Evolutionary conservation across 257 asterid species (phyloP).

Genomic region (Echium plantagineum): DNA sequence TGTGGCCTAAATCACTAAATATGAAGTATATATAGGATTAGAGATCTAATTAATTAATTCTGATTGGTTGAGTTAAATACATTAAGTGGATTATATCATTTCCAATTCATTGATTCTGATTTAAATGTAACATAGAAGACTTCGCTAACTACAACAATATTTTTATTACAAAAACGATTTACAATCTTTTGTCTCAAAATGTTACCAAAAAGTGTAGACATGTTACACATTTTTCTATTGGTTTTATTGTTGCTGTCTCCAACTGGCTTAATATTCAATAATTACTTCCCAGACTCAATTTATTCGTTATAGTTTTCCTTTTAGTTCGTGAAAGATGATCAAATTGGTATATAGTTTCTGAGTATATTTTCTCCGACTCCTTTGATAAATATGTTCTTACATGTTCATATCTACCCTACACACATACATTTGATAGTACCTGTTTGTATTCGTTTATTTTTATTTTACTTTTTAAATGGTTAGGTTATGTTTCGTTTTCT

Average conservation of each 20-base stretch:
- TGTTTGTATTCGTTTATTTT: too few species aligned
- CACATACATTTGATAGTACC: too few species aligned
- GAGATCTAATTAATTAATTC: neutral
- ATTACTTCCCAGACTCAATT: too few species aligned
- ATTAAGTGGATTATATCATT: neutral
- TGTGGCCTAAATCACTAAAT: neutral
- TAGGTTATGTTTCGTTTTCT: too few species aligned
- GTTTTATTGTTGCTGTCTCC: neutral
- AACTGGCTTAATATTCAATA: neutral
- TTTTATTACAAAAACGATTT: neutral
- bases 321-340: too few species aligned
- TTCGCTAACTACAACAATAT: neutral
- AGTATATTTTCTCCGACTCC: too few species aligned
- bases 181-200: neutral
- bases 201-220: neutral
- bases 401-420: too few species aligned
- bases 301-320: too few species aligned
- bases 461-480: too few species aligned
- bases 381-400: too few species aligned
- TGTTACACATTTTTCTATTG: neutral
- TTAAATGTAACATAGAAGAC: neutral
- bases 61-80: neutral
- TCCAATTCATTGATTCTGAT: conserved; percentile 2
- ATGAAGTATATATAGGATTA: neutral
- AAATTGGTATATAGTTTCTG: too few species aligned